Conservation (phyloP, 2,329 filamentous ascomycete genomes). For the Fusarium secorum region DNA sequence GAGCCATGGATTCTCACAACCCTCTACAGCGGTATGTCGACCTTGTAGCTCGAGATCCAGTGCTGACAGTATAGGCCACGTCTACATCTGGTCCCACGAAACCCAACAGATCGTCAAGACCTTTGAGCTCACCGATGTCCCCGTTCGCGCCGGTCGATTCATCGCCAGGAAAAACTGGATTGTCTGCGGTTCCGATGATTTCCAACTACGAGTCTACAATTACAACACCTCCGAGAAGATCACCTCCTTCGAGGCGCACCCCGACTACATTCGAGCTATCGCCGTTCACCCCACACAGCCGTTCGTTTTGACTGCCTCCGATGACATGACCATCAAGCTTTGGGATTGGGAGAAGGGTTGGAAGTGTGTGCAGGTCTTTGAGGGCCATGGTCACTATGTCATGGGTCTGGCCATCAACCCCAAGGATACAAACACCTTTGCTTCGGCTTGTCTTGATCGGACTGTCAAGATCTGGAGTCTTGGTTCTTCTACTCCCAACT, state of each 20-base stretch:
- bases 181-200: conserved; percentile 94
- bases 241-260: conserved; percentile 94
- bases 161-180: conserved; percentile 99
- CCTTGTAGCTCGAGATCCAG: neutral
- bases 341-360: conserved; percentile 99
- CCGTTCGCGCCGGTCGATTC: conserved; percentile 95
- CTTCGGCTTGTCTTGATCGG: conserved; percentile 92
- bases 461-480: conserved; percentile 99
- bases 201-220: conserved; percentile 89
- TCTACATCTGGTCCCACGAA: conserved; percentile 99
- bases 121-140: conserved; percentile 98
- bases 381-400: conserved; percentile 95
- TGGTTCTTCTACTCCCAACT: conserved; percentile 92
- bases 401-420: conserved; percentile 98
- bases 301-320: conserved; percentile 93
- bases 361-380: conserved; percentile 97
- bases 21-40: conserved; percentile 83
- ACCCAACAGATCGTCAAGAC: conserved; percentile 97
- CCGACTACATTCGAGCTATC: conserved; percentile 97
- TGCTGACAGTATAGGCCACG: conserved; percentile 71
- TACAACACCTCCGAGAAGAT: conserved; percentile 99
- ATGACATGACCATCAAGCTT: conserved; percentile 98
- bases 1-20: conserved; percentile 98
- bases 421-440: conserved; percentile 92
- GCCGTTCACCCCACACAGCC: conserved; percentile 94